Base-by-base conservation (phyloP, 2,329 filamentous ascomycete species). In the Aureobasidium vineae region DNA sequence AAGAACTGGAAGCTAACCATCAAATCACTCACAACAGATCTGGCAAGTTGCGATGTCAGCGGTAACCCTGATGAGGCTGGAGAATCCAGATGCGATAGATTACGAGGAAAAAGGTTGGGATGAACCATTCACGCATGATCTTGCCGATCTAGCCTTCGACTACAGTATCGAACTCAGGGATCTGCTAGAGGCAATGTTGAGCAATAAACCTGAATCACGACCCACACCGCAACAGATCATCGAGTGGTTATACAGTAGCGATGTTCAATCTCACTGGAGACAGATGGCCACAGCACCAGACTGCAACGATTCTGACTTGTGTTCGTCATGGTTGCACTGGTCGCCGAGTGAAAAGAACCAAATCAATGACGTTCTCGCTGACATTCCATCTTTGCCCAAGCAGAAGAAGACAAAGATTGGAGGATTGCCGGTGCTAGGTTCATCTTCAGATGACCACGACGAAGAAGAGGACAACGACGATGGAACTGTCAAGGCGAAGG, bases 21-120 rank as follows among this genome's bases (percentile, higher is more conserved):
- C 3, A n/a, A 19, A 16, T 47, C 21, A 6, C n/a, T 38, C 21
- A 16, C 10, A n/a, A 26, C 11, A 56, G 53, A 33, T 56, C 8
- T 60, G 56, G 38, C 56, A 60, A 11, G 36, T 60, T 3, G 56
- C 40, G 47, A 31, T 21, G 56, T 16, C 56, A n/a, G 28, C 28
- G 5, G 38, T 60, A 10, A 21, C 23, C 5, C 19, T 60, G 19
- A 60, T 60, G 56, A 60, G 56, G 15, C 16, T 43, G 10, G 15
- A 47, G 8, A 10, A 7, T 2, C 56, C 56, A 13, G 26, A n/a
- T 1, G 4, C 11, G 15, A 41, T 28, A 26, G 15, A 41, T 2
- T 59, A 43, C 38, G 13, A 28, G 43, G 26, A 28, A 6, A 43
- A 3, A n/a, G 56, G 45, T 1, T 21, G 31, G 16, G 26, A 4